Evolutionary conservation across 2,329 filamentous ascomycete species (phyloP).

Genomic region (Clonostachys byssicola): DNA sequence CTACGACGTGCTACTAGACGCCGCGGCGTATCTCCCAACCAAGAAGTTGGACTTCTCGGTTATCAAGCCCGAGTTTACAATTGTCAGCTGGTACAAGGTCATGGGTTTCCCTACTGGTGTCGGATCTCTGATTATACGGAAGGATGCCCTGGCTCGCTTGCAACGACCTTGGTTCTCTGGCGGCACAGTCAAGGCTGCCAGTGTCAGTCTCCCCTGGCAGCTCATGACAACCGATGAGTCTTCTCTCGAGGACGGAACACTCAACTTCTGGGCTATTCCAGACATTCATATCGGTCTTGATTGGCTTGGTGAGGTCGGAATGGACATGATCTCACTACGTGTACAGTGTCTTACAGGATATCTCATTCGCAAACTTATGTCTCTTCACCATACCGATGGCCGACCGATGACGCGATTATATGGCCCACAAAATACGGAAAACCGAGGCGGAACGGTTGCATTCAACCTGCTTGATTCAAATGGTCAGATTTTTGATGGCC

Average conservation of each 20-base stretch:
- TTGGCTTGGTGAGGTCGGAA: constrained; percentile 22
- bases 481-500: constrained; percentile 26
- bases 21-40: constrained; percentile 32
- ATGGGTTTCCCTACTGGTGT: constrained; percentile 36
- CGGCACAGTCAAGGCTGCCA: constrained; percentile 27
- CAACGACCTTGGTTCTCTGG: constrained; percentile 32
- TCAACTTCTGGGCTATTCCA: constrained; percentile 31
- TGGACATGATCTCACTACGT: constrained; percentile 17
- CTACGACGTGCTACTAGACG: constrained; percentile 33
- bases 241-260: constrained; percentile 33
- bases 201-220: constrained; percentile 23
- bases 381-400: constrained; percentile 23
- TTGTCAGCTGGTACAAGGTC: constrained; percentile 34
- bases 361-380: constrained; percentile 21
- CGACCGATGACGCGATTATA: constrained; percentile 24
- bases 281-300: constrained; percentile 28
- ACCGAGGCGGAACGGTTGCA: constrained; percentile 27
- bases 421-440: constrained; percentile 19
- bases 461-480: constrained; percentile 29
- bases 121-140: constrained; percentile 28
- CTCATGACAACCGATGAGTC: constrained; percentile 15
- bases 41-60: constrained; percentile 21
- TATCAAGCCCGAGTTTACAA: constrained; percentile 29
- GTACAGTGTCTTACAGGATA: constrained; percentile 29
- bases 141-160: constrained; percentile 20